Percentiles rank a stretch among this genome's conserved stretches.
Evolutionary conservation across 208 protist genomes (phyloP).

Genomic region (Phytomonas sp.): DNA sequence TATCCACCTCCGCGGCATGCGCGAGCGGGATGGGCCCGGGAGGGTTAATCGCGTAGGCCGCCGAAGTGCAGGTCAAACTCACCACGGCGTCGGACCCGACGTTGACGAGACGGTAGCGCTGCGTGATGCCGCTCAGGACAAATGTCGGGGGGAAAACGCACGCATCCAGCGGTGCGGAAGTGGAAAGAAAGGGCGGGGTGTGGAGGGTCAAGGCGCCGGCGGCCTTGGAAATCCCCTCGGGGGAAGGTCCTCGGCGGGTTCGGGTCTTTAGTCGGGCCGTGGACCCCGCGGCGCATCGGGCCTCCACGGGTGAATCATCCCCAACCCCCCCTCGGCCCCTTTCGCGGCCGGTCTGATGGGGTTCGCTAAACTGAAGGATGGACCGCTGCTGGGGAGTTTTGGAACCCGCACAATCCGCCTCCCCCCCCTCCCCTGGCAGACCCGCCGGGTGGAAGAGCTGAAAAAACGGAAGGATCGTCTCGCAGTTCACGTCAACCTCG

Average conservation of each 20-base stretch:
- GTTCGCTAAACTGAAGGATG: neutral
- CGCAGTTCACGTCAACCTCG: slow-evolving; percentile 41
- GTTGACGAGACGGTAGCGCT: slow-evolving; percentile 66
- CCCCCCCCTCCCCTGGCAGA: neutral
- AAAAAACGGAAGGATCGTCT: slow-evolving; percentile 55
- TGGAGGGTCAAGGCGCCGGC: neutral
- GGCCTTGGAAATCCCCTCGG: neutral
- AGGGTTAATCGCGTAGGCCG: neutral
- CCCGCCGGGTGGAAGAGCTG: neutral
- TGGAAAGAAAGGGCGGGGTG: neutral
- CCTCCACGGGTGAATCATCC: neutral
- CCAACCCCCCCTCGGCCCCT: neutral
- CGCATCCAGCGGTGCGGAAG: neutral
- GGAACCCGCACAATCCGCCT: neutral
- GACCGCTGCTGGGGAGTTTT: neutral
- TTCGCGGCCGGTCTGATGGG: neutral
- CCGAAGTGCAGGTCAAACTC: slow-evolving; percentile 15
- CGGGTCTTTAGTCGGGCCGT: neutral
- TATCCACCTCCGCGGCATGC: slow-evolving; percentile 24
- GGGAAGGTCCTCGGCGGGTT: neutral
- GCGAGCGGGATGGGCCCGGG: slow-evolving; percentile 21
- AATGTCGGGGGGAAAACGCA: slow-evolving; percentile 45
- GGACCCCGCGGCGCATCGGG: neutral
- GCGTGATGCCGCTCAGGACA: slow-evolving; percentile 28
- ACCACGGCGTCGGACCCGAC: slow-evolving; percentile 61